Conservation (phyloP, 139 green algal genomes). For the Spirogloea muscicola region DNA sequence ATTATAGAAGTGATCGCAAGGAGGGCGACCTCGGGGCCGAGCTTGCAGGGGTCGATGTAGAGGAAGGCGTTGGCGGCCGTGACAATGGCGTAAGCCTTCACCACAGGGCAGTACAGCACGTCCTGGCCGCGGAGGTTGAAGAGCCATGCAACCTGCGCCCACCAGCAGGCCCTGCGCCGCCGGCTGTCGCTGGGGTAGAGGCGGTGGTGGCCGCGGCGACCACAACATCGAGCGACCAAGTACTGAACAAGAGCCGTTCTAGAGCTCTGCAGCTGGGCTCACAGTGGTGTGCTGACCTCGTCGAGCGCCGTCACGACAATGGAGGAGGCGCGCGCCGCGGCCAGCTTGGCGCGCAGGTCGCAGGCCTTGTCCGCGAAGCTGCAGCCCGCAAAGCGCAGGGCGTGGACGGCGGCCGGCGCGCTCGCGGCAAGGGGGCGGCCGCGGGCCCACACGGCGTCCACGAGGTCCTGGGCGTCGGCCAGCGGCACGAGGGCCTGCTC, state of each 20-base stretch:
- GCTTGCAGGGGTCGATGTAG: conserved; percentile 33
- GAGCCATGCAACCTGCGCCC: conserved; percentile 90
- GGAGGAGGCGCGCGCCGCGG: conserved; percentile 5
- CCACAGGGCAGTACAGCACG: conserved; percentile 87
- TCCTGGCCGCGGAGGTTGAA: conserved; percentile 88
- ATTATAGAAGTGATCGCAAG: no score
- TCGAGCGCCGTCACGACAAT: conserved; percentile 41
- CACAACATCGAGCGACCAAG: no score
- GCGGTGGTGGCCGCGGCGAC: no score
- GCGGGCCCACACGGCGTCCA: conserved; percentile 35
- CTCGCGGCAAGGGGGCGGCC: background rate
- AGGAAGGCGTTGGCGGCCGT: conserved; percentile 10
- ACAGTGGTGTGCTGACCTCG: no score
- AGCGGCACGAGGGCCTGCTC: background rate
- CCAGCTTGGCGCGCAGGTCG: conserved; percentile 13
- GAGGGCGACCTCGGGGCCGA: conserved; percentile 63
- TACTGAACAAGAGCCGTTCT: no score
- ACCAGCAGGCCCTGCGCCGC: no score
- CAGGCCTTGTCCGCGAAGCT: conserved; percentile 20
- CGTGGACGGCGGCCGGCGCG: conserved; percentile 20
- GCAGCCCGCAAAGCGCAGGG: conserved; percentile 35
- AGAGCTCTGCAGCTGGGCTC: no score
- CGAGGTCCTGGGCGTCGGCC: conserved; percentile 20
- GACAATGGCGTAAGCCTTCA: conserved; percentile 23
- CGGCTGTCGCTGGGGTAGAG: no score